Percentiles rank a stretch among this genome's conserved stretches.
Conservation (phyloP, 176 grass and related monocot genomes). For the Triticum turgidum region DNA sequence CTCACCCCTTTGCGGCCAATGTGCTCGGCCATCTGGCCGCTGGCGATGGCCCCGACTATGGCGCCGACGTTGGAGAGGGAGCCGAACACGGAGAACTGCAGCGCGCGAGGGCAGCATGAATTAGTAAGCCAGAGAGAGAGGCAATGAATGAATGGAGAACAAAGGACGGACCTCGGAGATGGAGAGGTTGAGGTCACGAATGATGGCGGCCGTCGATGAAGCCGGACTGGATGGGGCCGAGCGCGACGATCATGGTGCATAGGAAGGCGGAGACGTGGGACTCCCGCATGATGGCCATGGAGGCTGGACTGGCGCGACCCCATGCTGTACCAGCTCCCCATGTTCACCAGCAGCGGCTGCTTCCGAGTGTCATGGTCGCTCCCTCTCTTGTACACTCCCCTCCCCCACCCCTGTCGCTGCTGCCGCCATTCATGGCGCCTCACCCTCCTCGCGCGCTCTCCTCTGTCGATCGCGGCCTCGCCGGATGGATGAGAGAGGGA, state of each 20-base stretch:
- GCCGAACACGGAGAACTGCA: no score
- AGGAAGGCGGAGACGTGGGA: constrained; percentile 63
- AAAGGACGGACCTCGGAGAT: no score
- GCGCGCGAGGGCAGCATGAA: no score
- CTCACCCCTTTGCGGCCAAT: constrained; percentile 76
- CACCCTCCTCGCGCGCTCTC: no score
- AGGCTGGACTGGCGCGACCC: background rate
- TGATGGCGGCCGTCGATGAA: constrained; percentile 35
- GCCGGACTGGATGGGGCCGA: constrained; percentile 86
- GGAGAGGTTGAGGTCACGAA: no score
- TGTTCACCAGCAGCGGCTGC: constrained; percentile 56
- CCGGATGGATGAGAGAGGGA: background rate
- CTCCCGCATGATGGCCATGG: constrained; percentile 14
- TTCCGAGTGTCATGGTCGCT: constrained; percentile 66
- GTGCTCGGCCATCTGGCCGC: constrained; percentile 68
- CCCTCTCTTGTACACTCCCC: constrained; percentile 53
- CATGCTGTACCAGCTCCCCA: no score
- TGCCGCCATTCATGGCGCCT: constrained; percentile 25
- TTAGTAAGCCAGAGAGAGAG: no score
- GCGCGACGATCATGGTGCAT: constrained; percentile 80
- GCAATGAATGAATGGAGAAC: no score
- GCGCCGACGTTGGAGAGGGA: background rate
- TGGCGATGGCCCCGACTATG: no score
- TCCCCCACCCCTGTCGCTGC: constrained; percentile 17
- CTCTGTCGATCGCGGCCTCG: no score